Evolutionary conservation across 2,329 filamentous ascomycete genomes (phyloP).

Genomic region (Exutisphaerella laricina): DNA sequence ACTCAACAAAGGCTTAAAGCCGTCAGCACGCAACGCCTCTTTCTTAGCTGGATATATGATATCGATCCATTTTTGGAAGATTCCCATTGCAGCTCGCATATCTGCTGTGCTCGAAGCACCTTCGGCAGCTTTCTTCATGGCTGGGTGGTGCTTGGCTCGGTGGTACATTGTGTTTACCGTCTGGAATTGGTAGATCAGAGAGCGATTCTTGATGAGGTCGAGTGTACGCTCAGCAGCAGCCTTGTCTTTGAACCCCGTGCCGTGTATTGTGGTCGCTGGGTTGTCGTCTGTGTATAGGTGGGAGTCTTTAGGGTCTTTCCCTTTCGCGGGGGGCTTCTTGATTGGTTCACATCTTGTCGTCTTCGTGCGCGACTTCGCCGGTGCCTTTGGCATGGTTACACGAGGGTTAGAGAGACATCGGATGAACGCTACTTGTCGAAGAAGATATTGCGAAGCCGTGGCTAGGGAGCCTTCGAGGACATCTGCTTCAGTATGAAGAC

Average conservation of each 20-base stretch:
- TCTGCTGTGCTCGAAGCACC: constrained; percentile 16
- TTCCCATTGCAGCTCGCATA: constrained; percentile 25
- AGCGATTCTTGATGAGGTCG: constrained; percentile 27
- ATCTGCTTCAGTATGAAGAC: no score
- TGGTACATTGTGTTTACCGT: constrained; percentile 32
- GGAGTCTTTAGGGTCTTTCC: constrained; percentile 24
- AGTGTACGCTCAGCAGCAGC: constrained; percentile 25
- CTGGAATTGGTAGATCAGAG: constrained; percentile 32
- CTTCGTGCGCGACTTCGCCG: constrained; percentile 6
- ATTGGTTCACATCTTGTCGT: constrained; percentile 9
- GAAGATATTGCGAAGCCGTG: no score
- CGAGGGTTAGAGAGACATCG: no score
- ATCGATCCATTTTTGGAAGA: constrained; percentile 29
- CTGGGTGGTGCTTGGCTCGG: constrained; percentile 28
- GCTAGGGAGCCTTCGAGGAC: no score
- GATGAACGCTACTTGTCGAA: no score
- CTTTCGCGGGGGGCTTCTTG: constrained; percentile 6
- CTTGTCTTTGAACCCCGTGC: constrained; percentile 32
- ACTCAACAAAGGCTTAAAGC: constrained; percentile 30
- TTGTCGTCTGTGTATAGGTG: constrained; percentile 35
- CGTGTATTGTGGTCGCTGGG: constrained; percentile 30
- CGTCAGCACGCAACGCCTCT: constrained; percentile 20
- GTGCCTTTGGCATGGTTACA: constrained; percentile 15
- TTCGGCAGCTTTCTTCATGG: constrained; percentile 23
- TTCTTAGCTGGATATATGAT: constrained; percentile 27